Evolutionary conservation across 2,329 filamentous ascomycete genomes (phyloP), one percentile per base, ranked within the genome.

Genomic region (Cadophora sp.): DNA sequence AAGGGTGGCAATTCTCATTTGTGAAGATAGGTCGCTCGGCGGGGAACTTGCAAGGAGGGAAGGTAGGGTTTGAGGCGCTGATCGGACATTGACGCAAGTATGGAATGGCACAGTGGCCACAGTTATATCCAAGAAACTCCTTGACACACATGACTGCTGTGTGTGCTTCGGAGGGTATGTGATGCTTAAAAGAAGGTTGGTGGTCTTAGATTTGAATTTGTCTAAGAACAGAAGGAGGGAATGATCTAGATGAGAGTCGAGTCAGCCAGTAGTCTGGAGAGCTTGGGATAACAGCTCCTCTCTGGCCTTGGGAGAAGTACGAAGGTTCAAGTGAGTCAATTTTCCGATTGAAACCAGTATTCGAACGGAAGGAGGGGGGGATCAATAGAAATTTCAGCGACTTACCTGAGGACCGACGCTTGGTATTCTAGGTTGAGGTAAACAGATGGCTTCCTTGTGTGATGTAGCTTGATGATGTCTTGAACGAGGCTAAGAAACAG

Each of bases 51-150:
- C 76, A 78, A 1, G 64, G 45, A n/a, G 74, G 76, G 30, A 70
- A 78, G 18, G 60, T 59, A 3, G 66, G 66, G 47, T 73, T 75
- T n/a, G 66, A 70, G 4, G 48, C 20, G 5, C 71, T 66, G 14
- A 74, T 13, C 6, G 83, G 83, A 68, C 83, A 85, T 2, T 77
- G 74, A 0, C 80, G 78, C 56, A 82, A 75, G 13, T 80, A 76
- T 0, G 78, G 75, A 4, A 79, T 48, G 7, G 79, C 80, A 58
- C 79, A 80, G 74, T 85, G 83, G 18, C 82, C 83, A 72, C 83
- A 85, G 41, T 75, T 79, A 73, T 83, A 85, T 62, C 78, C 80
- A 56, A 83, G 73, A 70, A 78, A 83, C 71, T 83, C 81, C 39
- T 77, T 75, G 73, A 83, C 78, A 70, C 83, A 85, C 83, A 85